Evolutionary conservation across 2,329 filamentous ascomycete genomes (phyloP), one percentile per base, ranked within the genome.

Genomic region (Neurospora sp.): DNA sequence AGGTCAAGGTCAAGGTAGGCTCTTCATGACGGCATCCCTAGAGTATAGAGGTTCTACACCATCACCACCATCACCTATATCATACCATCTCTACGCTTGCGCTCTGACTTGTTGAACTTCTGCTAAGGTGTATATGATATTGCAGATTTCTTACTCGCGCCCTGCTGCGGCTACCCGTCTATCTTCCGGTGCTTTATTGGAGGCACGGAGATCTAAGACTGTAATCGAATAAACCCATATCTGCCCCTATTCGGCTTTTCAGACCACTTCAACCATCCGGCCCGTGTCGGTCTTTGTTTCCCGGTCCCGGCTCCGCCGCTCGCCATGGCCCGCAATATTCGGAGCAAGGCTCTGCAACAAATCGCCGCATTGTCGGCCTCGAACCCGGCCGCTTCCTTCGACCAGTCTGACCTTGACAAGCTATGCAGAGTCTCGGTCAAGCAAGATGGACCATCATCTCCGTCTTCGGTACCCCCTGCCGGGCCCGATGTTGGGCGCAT

Each of bases 281-380:
- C 52, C 15, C 52, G 28, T 62, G 23, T 36, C 52, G 23, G 23
- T 62, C 23, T 4, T 62, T 62, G 28, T 62, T 62, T 36, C 13
- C 52, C 23, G 52, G 52, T 36, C 52, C 13, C 52, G 28, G 23
- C 15, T 33, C 52, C 52, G 13, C 52, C 17, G 52, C 23, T 58
- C 39, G 79, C 69, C 71, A 87, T 87, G 80, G 80, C 83, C 73
- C 83, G 84, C 77, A 83, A 87, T 75, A 85, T 90, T 72, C 87
- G 89, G 77, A 86, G 85, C 73, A 84, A 84, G 77, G 89, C 89
- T 74, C 82, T 91, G 70, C 83, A 90, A 79, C 90, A 88, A 81
- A 89, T 91, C 74, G 89, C 89, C 58, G 83, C 84, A 66, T 82
- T 91, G 69, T 89, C 89, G 15, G 86, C 88, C 38, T 81, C 84